A percentile compares a stretch with the other conserved stretches of the same genome.
These are phyloP conservation scores for Cyberlindnera euphorbiiphila DNA, from an alignment of 805 yeast genomes.

Conservation along the genomic window DNA sequence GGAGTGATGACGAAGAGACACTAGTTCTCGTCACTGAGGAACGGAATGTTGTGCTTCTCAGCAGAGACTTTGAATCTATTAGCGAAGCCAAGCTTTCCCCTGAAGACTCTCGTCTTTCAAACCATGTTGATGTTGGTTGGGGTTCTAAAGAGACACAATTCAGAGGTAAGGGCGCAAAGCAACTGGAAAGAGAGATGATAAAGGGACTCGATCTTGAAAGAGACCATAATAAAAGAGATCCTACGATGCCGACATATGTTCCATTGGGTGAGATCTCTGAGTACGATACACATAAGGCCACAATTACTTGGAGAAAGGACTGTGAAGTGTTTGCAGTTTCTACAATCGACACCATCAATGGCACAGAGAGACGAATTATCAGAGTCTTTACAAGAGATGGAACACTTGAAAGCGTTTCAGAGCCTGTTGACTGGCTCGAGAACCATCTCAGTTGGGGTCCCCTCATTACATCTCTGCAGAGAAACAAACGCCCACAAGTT, in stretches of 20 bases:
- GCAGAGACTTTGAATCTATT: slow-evolving; percentile 76
- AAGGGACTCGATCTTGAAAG: slow-evolving; percentile 59
- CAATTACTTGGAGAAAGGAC: slow-evolving; percentile 93
- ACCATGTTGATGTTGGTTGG: slow-evolving; percentile 97
- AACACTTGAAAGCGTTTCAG: slow-evolving; percentile 73
- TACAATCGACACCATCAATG: slow-evolving; percentile 43
- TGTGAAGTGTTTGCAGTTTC: slow-evolving; percentile 76
- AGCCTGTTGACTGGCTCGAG: slow-evolving; percentile 83
- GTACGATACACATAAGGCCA: slow-evolving; percentile 45
- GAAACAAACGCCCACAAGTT: slow-evolving; percentile 42
- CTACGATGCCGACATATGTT: slow-evolving; percentile 73
- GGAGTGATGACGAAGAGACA: slow-evolving; percentile 93
- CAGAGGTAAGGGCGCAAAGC: slow-evolving; percentile 87
- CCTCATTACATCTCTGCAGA: slow-evolving; percentile 75
- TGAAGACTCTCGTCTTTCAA: slow-evolving; percentile 63
- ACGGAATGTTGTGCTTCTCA: slow-evolving; percentile 58
- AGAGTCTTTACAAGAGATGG: slow-evolving; percentile 84
- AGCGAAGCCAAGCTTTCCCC: slow-evolving; percentile 55
- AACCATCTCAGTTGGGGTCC: slow-evolving; percentile 83
- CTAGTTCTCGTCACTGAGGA: slow-evolving; percentile 64
- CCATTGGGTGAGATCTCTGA: slow-evolving; percentile 64
- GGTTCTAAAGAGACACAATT: slow-evolving; percentile 96
- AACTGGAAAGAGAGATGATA: slow-evolving; percentile 58
- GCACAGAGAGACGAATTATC: slow-evolving; percentile 61
- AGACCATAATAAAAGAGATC: slow-evolving; percentile 73